Conservation (phyloP, 352 stramenopile species). For the Elongisporangium anandrum region DNA sequence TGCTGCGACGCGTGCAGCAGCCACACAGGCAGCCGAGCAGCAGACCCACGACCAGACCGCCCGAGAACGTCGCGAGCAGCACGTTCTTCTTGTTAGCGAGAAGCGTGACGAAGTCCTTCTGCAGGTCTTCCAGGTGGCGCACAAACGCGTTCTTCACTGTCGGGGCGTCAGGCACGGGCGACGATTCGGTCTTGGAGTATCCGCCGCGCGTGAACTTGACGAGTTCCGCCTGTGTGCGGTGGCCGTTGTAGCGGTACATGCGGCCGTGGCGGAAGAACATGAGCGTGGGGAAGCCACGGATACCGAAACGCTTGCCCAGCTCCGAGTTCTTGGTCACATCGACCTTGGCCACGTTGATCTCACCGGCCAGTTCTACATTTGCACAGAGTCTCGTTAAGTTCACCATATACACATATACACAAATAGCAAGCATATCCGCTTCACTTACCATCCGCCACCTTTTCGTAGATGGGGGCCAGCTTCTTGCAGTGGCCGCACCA, state of each 20-base stretch:
- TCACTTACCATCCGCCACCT: slow-evolving; percentile 56
- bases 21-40: slow-evolving; percentile 65
- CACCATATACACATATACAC: neutral
- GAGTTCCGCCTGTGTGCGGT: slow-evolving; percentile 55
- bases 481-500: slow-evolving; percentile 69
- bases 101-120: slow-evolving; percentile 63
- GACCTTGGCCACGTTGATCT: slow-evolving; percentile 90
- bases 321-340: slow-evolving; percentile 75
- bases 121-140: slow-evolving; percentile 43
- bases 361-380: slow-evolving; percentile 63
- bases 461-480: slow-evolving; percentile 65
- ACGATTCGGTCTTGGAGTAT: slow-evolving; percentile 45
- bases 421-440: slow-evolving; percentile 8
- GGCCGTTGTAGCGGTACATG: slow-evolving; percentile 69
- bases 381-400: neutral
- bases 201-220: slow-evolving; percentile 51
- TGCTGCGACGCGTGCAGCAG: slow-evolving; percentile 55
- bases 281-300: slow-evolving; percentile 76
- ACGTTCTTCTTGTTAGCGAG: slow-evolving; percentile 82
- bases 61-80: slow-evolving; percentile 68
- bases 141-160: slow-evolving; percentile 28
- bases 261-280: slow-evolving; percentile 74
- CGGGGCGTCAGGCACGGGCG: slow-evolving; percentile 25
- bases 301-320: slow-evolving; percentile 79
- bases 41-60: slow-evolving; percentile 55